These are phyloP conservation scores for Crassisporium funariophilum DNA, from an alignment of 768 basidiomycete genomes.

Conservation along the genomic window DNA sequence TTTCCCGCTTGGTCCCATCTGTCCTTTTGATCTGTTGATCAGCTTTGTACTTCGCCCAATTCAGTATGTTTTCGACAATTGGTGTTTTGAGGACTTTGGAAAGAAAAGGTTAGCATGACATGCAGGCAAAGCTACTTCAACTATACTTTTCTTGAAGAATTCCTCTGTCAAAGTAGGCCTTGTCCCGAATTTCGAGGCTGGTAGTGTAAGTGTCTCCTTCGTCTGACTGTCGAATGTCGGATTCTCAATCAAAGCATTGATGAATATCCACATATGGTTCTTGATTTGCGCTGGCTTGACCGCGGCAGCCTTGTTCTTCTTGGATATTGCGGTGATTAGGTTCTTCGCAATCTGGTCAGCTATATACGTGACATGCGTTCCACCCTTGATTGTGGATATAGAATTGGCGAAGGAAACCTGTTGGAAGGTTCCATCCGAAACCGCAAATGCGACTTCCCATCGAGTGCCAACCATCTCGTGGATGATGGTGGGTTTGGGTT, in stretches of 20 bases:
- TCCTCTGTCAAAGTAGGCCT: constrained; percentile 86
- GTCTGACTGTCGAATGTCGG: constrained; percentile 99
- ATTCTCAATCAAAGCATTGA: constrained; percentile 95
- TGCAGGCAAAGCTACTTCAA: constrained; percentile 15
- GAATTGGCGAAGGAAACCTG: constrained; percentile 98
- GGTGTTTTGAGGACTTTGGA: constrained; percentile 73
- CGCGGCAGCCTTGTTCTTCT: constrained; percentile 97
- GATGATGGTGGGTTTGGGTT: constrained; percentile 74
- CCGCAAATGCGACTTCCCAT: constrained; percentile 95
- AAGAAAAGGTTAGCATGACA: background rate
- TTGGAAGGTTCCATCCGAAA: constrained; percentile 90
- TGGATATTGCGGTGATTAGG: constrained; percentile 78
- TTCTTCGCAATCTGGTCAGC: constrained; percentile 90
- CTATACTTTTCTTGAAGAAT: constrained; percentile 90
- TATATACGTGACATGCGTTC: constrained; percentile 85
- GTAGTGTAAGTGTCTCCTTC: constrained; percentile 91
- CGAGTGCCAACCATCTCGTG: constrained; percentile 80
- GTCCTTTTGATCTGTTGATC: constrained; percentile 97
- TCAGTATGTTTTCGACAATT: constrained; percentile 89
- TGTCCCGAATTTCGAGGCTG: constrained; percentile 86
- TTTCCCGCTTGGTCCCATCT: constrained; percentile 86
- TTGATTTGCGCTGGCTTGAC: constrained; percentile 94
- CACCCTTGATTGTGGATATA: constrained; percentile 95
- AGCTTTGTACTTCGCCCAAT: constrained; percentile 97
- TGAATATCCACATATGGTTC: constrained; percentile 98